Evolutionary conservation across 371 early-diverging fungal species (phyloP).

Genomic region (Syncephalastrum sp.): DNA sequence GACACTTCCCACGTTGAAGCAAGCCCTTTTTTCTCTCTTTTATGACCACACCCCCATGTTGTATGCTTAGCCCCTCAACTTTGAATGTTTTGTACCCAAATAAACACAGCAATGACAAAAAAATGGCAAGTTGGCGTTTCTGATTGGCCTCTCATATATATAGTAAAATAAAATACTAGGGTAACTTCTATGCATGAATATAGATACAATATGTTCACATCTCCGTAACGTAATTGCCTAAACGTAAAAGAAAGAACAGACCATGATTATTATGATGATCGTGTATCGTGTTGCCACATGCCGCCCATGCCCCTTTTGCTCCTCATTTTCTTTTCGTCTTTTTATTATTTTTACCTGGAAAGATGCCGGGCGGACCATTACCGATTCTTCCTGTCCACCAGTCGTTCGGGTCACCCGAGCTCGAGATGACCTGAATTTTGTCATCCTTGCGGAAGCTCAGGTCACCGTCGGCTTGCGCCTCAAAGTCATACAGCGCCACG

Average conservation of each 20-base stretch:
- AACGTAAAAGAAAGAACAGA: background rate
- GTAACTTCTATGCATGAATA: no score
- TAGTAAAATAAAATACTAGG: no score
- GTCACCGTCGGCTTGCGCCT: constrained; percentile 69
- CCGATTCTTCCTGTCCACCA: constrained; percentile 75
- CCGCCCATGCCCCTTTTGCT: background rate
- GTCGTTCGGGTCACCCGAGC: constrained; percentile 58
- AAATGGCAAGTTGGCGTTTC: no score
- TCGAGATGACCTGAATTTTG: constrained; percentile 60
- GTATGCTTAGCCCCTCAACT: no score
- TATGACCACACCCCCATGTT: no score
- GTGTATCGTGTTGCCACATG: background rate
- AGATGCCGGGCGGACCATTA: constrained; percentile 61
- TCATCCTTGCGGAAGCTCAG: constrained; percentile 67
- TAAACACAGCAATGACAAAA: no score
- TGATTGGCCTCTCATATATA: no score
- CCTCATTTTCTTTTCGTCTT: background rate
- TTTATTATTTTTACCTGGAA: constrained; percentile 56
- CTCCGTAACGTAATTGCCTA: constrained; percentile 33
- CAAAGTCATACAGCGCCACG: constrained; percentile 72
- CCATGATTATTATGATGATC: background rate
- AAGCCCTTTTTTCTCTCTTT: no score
- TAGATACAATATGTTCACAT: constrained; percentile 9
- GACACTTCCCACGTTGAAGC: no score
- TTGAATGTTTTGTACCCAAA: no score